A percentile compares a stretch with the other conserved stretches of the same genome.
These are phyloP conservation scores for Trichoderma citrinoviride DNA, from an alignment of 2,329 filamentous ascomycete genomes.

Conservation along the genomic window DNA sequence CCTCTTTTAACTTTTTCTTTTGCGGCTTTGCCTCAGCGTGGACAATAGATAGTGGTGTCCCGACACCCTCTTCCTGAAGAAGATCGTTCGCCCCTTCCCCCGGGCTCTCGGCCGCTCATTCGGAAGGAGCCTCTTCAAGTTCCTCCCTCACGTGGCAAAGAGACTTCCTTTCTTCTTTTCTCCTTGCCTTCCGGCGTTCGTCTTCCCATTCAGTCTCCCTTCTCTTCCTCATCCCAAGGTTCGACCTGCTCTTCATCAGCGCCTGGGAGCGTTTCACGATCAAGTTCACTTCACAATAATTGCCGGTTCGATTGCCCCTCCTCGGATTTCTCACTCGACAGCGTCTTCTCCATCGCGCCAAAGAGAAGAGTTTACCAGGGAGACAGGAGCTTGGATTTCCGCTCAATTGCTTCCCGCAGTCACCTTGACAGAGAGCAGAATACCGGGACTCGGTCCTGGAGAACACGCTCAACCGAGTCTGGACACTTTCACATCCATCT, in stretches of 20 bases:
- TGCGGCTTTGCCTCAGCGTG: no score
- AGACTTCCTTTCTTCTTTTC: neutral
- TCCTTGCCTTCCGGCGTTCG: neutral
- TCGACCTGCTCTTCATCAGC: neutral
- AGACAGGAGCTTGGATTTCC: neutral
- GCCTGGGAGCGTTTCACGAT: neutral
- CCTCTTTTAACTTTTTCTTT: neutral
- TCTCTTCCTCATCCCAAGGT: neutral
- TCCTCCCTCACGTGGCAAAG: neutral
- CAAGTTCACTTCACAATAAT: neutral
- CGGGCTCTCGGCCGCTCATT: neutral
- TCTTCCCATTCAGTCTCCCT: no score
- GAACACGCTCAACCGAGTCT: neutral
- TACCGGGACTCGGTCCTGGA: neutral
- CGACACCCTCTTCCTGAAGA: constrained; percentile 5
- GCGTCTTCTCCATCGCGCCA: neutral
- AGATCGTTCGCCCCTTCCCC: neutral
- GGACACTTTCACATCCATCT: neutral
- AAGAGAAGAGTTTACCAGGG: constrained; percentile 1
- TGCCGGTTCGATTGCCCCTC: neutral
- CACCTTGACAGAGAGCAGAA: neutral
- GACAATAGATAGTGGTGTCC: neutral
- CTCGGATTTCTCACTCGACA: neutral
- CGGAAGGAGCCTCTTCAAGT: neutral
- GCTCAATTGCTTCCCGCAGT: neutral